A percentile compares a stretch with the other conserved stretches of the same genome.
These are phyloP conservation scores for Scalesia atractyloides DNA, from an alignment of 129 eudicot genomes.

Conservation along the genomic window DNA sequence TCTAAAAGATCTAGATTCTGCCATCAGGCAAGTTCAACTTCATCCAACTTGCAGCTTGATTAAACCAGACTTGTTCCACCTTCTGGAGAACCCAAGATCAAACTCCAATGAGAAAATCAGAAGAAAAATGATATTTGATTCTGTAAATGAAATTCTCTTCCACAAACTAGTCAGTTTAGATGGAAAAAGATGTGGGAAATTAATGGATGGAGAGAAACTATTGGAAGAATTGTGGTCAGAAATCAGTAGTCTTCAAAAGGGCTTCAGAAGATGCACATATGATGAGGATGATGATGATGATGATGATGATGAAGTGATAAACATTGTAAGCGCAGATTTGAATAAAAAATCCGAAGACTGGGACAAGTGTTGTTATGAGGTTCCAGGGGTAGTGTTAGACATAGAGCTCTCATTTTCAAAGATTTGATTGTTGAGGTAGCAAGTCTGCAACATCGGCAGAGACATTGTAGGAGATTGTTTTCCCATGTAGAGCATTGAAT, in stretches of 20 bases:
- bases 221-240: slow-evolving; percentile 56
- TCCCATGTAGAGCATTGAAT: slow-evolving; percentile 29
- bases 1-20: slow-evolving; percentile 43
- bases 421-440: slow-evolving; percentile 64
- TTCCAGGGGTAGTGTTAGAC: slow-evolving; percentile 73
- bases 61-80: slow-evolving; percentile 62
- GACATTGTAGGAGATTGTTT: slow-evolving; percentile 47
- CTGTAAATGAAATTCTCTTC: slow-evolving; percentile 67
- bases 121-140: slow-evolving; percentile 68
- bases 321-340: slow-evolving; percentile 59
- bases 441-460: slow-evolving; percentile 28
- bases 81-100: slow-evolving; percentile 55
- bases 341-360: slow-evolving; percentile 51
- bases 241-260: slow-evolving; percentile 48
- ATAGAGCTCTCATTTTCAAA: slow-evolving; percentile 77
- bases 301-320: slow-evolving; percentile 54
- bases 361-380: slow-evolving; percentile 43
- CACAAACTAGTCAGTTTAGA: slow-evolving; percentile 39
- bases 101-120: slow-evolving; percentile 40
- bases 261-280: slow-evolving; percentile 32
- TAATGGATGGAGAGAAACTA: slow-evolving; percentile 44
- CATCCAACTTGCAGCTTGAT: slow-evolving; percentile 48
- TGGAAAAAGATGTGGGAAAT: slow-evolving; percentile 23
- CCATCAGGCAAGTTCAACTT: slow-evolving; percentile 41
- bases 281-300: slow-evolving; percentile 56